Evolutionary conservation across 768 basidiomycete species (phyloP), one percentile per base, ranked within the genome.

Genomic region (Nidularia pulvinata): DNA sequence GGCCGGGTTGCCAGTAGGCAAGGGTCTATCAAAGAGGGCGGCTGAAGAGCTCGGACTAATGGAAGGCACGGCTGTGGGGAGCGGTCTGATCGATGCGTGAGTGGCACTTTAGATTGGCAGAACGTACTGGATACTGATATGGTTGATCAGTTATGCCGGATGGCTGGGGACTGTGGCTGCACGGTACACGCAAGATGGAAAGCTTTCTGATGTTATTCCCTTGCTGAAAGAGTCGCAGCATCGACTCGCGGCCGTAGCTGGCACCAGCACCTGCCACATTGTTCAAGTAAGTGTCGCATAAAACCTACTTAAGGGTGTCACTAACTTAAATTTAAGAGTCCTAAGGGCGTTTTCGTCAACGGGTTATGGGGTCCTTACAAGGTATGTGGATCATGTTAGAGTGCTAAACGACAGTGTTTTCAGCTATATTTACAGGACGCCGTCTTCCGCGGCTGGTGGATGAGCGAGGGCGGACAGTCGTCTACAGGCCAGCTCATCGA

Each of bases 391-490:
- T 14, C 14, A 42, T 5, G 45, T 30, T 16, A 43, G n/a, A 10
- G 35, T 33, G 14, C 9, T n/a, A n/a, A 14, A 13, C 7, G 25
- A 19, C 9, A 49, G 14, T 9, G 10, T 51, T 46, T n/a, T 36
- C 25, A n/a, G 34, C 35, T 50, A 4, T 46, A 6, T 69, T 62
- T 58, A 9, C 37, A 91, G 84, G 88, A 98, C 63, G 87, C 93
- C 5, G 80, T 95, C 33, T 95, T 98, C 72, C 86, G 86, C 43
- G 93, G 88, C 14, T 95, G 93, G 89, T 99, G 96, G 97, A 97
- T 98, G 94, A 99, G 95, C 63, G 97, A 99, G 71, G 97, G 96
- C 37, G 97, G 97, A 2, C 97, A 99, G 70, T 97, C 95, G 6
- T 95, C 95, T 1, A 99, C 97, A 0, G 97, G 97, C n/a, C 93